Evolutionary conservation across 1,284 basidiomycete genomes (phyloP).

Genomic region (Melampsora larici-populina): DNA sequence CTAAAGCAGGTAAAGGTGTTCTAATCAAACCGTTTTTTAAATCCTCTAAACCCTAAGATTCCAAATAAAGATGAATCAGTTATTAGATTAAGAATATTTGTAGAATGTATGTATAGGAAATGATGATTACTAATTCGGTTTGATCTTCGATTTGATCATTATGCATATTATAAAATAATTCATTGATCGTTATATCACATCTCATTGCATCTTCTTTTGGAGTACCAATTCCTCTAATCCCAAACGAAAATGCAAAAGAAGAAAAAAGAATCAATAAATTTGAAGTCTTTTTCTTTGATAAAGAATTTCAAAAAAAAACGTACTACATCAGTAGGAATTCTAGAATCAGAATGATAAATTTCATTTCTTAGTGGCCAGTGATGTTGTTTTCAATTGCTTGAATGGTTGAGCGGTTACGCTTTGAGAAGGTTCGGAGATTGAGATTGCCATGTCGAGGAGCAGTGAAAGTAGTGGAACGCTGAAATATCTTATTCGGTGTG

Average conservation of each 20-base stretch:
- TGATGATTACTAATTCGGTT: constrained; percentile 66
- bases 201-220: constrained; percentile 88
- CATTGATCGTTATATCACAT: constrained; percentile 91
- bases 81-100: not conserved
- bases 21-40: constrained; percentile 71
- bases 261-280: too few species aligned
- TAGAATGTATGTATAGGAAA: not conserved
- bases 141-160: too few species aligned
- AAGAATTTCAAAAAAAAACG: too few species aligned
- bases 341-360: constrained; percentile 77
- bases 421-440: not conserved
- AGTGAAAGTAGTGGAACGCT: too few species aligned
- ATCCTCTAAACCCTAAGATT: constrained; percentile 73
- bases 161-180: constrained; percentile 95
- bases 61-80: not conserved
- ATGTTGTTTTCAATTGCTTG: not conserved
- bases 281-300: too few species aligned
- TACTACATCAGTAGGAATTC: constrained; percentile 80
- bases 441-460: too few species aligned
- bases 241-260: too few species aligned
- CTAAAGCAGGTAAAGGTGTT: constrained; percentile 71
- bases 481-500: too few species aligned
- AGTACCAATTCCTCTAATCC: constrained; percentile 77
- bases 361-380: constrained; percentile 65
- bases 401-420: not conserved